Evolutionary conservation across 31 red algal genomes (phyloP).

Genomic region (Bonnemaisonia californica): DNA sequence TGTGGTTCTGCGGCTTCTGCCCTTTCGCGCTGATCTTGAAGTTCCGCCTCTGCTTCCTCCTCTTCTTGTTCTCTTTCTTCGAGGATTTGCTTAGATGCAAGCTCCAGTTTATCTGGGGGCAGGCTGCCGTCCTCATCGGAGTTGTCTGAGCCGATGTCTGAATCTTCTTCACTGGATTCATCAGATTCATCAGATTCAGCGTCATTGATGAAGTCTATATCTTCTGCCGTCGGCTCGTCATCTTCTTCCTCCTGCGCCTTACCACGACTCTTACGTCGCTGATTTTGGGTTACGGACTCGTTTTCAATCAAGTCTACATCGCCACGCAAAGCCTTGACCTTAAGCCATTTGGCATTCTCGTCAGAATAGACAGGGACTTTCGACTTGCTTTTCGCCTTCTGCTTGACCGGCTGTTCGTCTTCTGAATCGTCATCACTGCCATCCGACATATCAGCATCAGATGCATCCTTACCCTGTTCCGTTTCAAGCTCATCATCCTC

Average conservation of each 20-base stretch:
- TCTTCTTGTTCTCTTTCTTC: slow-evolving; percentile 42
- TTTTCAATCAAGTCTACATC: background rate
- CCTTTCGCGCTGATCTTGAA: slow-evolving; percentile 42
- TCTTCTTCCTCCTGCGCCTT: background rate
- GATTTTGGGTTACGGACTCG: background rate
- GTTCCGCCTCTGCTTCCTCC: slow-evolving; percentile 66
- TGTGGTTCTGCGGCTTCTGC: slow-evolving; percentile 29
- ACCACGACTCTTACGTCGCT: background rate
- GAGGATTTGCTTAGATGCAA: slow-evolving; percentile 56
- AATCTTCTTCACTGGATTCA: slow-evolving; percentile 33
- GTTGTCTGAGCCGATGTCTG: slow-evolving; percentile 36
- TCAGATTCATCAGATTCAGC: background rate
- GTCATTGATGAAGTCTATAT: slow-evolving; percentile 17
- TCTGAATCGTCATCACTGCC: background rate
- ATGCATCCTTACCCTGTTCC: background rate
- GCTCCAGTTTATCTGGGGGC: slow-evolving; percentile 61
- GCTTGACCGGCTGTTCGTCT: background rate
- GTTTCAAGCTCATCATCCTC: slow-evolving; percentile 2
- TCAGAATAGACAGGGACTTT: slow-evolving; percentile 33
- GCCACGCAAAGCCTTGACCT: slow-evolving; percentile 8
- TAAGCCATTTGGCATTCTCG: slow-evolving; percentile 60
- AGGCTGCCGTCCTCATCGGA: slow-evolving; percentile 46
- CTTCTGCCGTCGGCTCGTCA: background rate
- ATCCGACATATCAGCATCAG: slow-evolving; percentile 1
- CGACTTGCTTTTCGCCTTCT: background rate